Evolutionary conservation across 345 rosid genomes (phyloP).

Genomic region (Corchorus olitorius): DNA sequence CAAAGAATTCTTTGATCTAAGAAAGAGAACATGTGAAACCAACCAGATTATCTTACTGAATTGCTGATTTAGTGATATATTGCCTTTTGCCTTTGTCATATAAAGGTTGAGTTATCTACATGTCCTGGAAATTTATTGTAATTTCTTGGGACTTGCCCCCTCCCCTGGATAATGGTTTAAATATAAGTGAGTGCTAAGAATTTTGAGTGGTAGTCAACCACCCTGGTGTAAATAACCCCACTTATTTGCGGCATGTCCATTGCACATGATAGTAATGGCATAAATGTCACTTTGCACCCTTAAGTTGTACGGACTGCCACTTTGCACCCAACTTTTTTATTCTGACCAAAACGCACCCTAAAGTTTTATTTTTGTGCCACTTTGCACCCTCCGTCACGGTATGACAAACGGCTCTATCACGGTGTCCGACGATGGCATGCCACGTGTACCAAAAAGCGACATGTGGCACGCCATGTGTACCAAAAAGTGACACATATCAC

Average conservation of each 20-base stretch:
- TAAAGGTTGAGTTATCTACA: background rate
- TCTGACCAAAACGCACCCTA: too few relatives aligned
- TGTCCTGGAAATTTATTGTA: conserved; percentile 6
- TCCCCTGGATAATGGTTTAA: conserved; percentile 5
- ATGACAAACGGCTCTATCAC: too few relatives aligned
- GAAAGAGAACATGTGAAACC: background rate
- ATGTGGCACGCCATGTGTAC: too few relatives aligned
- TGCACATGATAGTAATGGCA: background rate
- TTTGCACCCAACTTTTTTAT: too few relatives aligned
- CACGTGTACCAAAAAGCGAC: too few relatives aligned
- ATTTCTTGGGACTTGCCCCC: background rate
- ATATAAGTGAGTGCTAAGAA: background rate
- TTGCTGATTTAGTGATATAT: background rate
- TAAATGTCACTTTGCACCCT: too few relatives aligned
- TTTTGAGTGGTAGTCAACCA: background rate
- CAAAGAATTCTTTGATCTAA: background rate
- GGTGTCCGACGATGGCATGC: too few relatives aligned
- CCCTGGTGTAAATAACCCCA: background rate
- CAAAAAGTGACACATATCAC: too few relatives aligned
- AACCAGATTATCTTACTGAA: conserved; percentile 5
- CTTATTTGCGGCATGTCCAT: background rate
- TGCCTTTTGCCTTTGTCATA: background rate
- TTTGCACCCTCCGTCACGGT: too few relatives aligned
- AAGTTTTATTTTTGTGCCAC: too few relatives aligned
- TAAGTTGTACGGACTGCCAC: too few relatives aligned